These are phyloP conservation scores for Tuber umbilicatum DNA, from an alignment of 495 filamentous ascomycete species.

Conservation along the genomic window DNA sequence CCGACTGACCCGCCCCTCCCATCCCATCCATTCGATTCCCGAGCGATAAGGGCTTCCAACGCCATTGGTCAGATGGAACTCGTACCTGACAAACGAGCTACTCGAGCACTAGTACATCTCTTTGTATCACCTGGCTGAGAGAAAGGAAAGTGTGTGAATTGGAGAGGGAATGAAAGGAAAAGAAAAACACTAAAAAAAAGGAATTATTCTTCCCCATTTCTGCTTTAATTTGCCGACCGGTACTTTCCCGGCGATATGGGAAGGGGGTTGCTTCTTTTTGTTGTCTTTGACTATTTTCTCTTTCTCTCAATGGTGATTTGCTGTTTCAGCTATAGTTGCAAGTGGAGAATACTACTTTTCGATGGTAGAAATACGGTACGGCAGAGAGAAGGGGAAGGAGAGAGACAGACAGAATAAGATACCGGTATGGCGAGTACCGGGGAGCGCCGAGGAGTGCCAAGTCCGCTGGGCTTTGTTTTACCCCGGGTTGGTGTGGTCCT, in stretches of 20 bases:
- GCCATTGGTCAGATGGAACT: neutral
- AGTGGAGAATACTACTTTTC: neutral
- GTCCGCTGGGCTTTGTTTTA: neutral
- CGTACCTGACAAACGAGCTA: constrained; percentile 1
- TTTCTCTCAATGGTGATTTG: neutral
- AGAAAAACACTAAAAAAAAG: too few relatives aligned
- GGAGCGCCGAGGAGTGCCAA: too few relatives aligned
- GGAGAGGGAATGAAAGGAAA: too few relatives aligned
- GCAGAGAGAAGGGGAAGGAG: too few relatives aligned
- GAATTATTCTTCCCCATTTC: neutral
- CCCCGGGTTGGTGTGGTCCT: neutral
- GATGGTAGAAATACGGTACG: neutral
- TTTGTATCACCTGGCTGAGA: neutral
- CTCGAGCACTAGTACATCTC: neutral
- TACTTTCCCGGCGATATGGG: neutral
- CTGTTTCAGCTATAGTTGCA: neutral
- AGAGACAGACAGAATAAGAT: neutral
- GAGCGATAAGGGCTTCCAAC: neutral
- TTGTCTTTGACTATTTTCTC: neutral
- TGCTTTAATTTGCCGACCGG: neutral
- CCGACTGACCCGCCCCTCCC: neutral
- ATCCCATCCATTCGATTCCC: neutral
- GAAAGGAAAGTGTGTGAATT: neutral
- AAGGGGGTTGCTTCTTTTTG: neutral
- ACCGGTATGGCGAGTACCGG: neutral